A percentile compares a stretch with the other conserved stretches of the same genome.
phyloP scores from a whole-genome alignment of 441 rosid genomes.

The Brassica balearica region DNA sequence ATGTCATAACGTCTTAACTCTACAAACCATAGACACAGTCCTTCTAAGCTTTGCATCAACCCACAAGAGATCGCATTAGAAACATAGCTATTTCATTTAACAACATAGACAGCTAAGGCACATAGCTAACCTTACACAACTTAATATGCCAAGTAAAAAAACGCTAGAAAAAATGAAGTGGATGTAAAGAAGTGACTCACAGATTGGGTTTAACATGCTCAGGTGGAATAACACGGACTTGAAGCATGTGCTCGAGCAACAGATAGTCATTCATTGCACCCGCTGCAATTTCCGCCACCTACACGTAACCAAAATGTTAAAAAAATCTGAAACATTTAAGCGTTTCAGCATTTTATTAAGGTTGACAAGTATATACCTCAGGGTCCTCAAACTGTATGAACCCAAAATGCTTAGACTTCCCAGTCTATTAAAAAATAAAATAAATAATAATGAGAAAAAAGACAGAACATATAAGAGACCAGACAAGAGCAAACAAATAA shows the following conservation, averaged over 20 bases:
- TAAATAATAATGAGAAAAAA: not conserved
- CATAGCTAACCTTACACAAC: too few species aligned
- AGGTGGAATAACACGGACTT: too few species aligned
- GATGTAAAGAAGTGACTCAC: not conserved
- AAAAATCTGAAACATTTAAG: not conserved
- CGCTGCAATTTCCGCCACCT: conserved; percentile 96
- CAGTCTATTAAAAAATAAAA: conserved; percentile 61
- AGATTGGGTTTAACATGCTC: too few species aligned
- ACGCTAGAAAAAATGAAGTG: too few species aligned
- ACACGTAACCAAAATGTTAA: conserved; percentile 6
- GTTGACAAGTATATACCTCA: conserved; percentile 51
- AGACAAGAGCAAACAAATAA: not conserved
- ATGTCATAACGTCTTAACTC: too few species aligned
- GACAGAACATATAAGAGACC: not conserved
- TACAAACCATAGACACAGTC: too few species aligned
- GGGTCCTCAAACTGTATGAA: conserved; percentile 82
- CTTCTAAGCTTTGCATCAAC: too few species aligned
- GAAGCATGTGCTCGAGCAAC: conserved; percentile 70
- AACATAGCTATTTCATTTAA: not conserved
- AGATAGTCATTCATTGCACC: conserved; percentile 85
- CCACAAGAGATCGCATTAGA: not conserved
- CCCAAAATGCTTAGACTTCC: conserved; percentile 91
- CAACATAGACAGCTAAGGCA: too few species aligned
- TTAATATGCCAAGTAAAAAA: too few species aligned
- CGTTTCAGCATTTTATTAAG: not conserved